Conservation (phyloP, 176 grass and related monocot species). For the Triticum dicoccoides region DNA sequence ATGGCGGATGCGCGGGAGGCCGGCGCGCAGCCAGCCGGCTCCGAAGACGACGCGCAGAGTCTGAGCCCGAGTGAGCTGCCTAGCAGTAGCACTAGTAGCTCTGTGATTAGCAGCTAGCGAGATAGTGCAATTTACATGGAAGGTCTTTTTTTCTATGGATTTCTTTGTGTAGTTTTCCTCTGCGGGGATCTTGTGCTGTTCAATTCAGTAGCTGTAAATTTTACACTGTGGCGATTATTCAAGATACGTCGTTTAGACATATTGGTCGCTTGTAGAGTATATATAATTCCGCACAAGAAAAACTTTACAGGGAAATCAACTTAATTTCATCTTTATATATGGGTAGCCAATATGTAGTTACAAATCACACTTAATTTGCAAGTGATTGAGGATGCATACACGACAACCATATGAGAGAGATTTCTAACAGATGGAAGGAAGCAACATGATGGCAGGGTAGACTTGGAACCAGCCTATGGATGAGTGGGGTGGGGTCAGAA, state of each 20-base stretch:
- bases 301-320: background rate
- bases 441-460: background rate
- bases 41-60: background rate
- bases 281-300: background rate
- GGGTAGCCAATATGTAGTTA: background rate
- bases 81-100: background rate
- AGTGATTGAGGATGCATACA: background rate
- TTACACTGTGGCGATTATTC: background rate
- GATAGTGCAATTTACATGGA: background rate
- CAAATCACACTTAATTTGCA: background rate
- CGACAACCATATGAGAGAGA: background rate
- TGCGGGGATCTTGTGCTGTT: background rate
- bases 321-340: background rate
- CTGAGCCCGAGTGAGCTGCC: conserved; percentile 5
- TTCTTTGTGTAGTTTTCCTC: background rate
- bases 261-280: background rate
- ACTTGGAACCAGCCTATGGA: too few species aligned
- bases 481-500: background rate
- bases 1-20: conserved; percentile 11
- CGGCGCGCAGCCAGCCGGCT: background rate
- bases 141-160: background rate
- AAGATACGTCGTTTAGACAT: background rate
- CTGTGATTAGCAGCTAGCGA: background rate
- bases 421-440: too few species aligned
- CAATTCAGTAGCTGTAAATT: background rate